Conservation (phyloP, 2,329 filamentous ascomycete species). For the Xylaria sp. region DNA sequence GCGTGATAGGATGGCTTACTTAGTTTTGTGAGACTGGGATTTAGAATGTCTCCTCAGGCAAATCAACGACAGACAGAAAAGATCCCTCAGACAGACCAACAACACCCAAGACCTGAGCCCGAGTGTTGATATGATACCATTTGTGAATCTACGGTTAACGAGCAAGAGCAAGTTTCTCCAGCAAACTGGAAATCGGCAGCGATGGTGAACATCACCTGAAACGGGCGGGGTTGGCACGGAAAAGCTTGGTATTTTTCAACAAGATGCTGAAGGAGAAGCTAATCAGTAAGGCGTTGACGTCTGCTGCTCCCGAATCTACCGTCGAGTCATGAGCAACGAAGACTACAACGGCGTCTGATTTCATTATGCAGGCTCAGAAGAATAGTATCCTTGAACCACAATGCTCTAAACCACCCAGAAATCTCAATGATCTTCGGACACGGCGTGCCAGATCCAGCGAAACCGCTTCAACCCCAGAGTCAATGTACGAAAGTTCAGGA, state of each 20-base stretch:
- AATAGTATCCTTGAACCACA: neutral
- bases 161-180: neutral
- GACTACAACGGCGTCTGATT: neutral
- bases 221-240: slow-evolving; percentile 7
- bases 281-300: neutral
- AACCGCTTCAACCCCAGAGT: neutral
- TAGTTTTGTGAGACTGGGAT: too few species aligned
- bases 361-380: neutral
- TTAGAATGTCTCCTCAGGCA: neutral
- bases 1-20: too few species aligned
- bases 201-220: neutral
- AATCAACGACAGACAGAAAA: neutral
- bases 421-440: neutral
- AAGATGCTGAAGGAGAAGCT: slow-evolving; percentile 5
- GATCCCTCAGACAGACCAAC: neutral
- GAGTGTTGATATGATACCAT: neutral
- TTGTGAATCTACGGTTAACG: neutral
- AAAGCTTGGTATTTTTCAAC: slow-evolving; percentile 8
- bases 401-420: neutral
- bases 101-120: neutral
- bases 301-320: neutral
- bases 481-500: slow-evolving; percentile 1
- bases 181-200: slow-evolving; percentile 9
- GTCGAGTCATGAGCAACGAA: neutral
- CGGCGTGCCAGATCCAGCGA: neutral